Base-by-base conservation (phyloP, 371 early-diverging fungal species). In the Mucor velutinosus region DNA sequence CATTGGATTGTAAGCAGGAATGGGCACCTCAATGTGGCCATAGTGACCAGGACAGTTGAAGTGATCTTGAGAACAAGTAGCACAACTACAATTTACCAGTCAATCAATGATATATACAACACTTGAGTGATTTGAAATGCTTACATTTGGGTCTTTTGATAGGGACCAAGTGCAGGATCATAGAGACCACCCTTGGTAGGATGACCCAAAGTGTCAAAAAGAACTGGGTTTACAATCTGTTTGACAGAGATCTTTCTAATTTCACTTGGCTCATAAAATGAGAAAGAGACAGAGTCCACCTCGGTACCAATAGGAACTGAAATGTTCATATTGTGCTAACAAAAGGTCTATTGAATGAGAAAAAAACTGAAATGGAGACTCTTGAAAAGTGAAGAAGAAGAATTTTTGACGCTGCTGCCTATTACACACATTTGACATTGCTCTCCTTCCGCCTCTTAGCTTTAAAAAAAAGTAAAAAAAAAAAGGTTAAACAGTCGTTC, bases 21-120 rank as follows among this genome's bases (percentile, higher is more conserved):
- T 92, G 12, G 96, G 92, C 15, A 99, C 89, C 74, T 99, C 99
- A 64, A 99, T 99, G 78, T 99, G 99, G 41, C 99, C 99, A 87
- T 98, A 99, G 73, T 99, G 99, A 32, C 99, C 99, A 17, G 97
- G 96, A 76, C 99, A 99, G 39, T 85, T 80, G 72, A 87, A 88
- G 79, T 91, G 85, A 60, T 88, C 89, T 67, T 95, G 87, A 7
- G 87, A 85, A 84, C 99, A 98, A 11, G 98, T 98, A 0, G 85
- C 87, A 81, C 99, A 98, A 30, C 94, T 94, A 76, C 8, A 53
- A 57, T 60, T n/a, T n/a, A n/a, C n/a, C n/a, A 60, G 10, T 41
- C 23, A 49, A 51, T 62, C 32, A 62, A 25, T 33, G n/a, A 21
- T 21, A 47, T 15, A 15, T 17, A 51, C 12, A 25, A 12, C 25